A percentile compares a stretch with the other conserved stretches of the same genome.
phyloP scores from a whole-genome alignment of 805 yeast genomes.

The Lipomyces anomalus region DNA sequence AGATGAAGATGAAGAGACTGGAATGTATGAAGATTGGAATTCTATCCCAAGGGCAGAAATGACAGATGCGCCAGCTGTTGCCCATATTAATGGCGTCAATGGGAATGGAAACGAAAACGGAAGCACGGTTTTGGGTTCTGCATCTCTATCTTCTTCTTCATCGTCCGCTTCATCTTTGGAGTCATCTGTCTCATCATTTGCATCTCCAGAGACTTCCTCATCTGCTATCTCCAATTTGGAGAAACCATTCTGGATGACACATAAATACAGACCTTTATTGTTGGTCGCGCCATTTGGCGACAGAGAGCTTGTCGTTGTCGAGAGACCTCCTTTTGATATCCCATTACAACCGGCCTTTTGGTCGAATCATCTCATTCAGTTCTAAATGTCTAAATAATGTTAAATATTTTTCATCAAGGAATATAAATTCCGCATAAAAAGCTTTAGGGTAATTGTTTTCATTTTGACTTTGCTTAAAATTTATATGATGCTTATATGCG shows the following conservation, averaged over 20 bases:
- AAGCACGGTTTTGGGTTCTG: background rate
- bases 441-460: too few species aligned
- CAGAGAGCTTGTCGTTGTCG: constrained; percentile 64
- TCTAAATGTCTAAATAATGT: too few species aligned
- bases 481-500: too few species aligned
- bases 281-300: constrained; percentile 51
- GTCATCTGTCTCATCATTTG: background rate
- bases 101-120: background rate
- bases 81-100: background rate
- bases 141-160: background rate
- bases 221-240: constrained; percentile 25
- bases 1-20: constrained; percentile 26
- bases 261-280: constrained; percentile 68
- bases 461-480: too few species aligned
- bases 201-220: background rate
- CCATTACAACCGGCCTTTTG: constrained; percentile 36
- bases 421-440: too few species aligned
- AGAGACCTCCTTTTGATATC: constrained; percentile 60
- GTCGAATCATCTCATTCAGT: constrained; percentile 25
- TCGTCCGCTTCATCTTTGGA: background rate
- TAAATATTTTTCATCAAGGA: background rate
- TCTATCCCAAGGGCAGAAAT: background rate
- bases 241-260: constrained; percentile 66
- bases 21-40: background rate
- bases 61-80: background rate